Evolutionary conservation across 352 stramenopile species (phyloP), one percentile per base, ranked within the genome.

Genomic region (Phytophthora ramorum): DNA sequence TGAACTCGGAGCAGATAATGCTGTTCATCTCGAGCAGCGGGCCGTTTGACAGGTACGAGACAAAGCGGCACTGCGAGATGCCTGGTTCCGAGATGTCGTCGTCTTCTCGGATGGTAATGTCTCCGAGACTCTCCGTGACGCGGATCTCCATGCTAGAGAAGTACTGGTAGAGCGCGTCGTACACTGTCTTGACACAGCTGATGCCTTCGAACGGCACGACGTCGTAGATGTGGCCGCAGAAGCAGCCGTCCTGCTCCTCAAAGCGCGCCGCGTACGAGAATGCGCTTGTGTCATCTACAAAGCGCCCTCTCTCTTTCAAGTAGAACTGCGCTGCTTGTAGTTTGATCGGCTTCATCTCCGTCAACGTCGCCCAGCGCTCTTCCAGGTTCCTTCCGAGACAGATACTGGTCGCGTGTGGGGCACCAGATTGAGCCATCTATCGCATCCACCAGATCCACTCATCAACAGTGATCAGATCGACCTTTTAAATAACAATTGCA

Each of bases 41-140:
- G 0, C 67, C 71, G 7, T 60, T 64, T 0, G 61, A 47, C 5
- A 73, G 61, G 4, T 60, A 71, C 34, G 75, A 72, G 0, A 83
- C 58, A 6, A 87, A 73, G 1, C 76, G 78, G 19, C 73, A 74
- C 32, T 87, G 78, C 2, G 73, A 61, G 7, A 81, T 69, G 14
- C 64, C 71, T 19, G 58, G 44, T n/a, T 79, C 65, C 9, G 65
- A 76, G 40, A 62, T 83, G n/a, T 75, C 66, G 44, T 82, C 75
- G 35, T 87, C 76, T 55, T 87, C 78, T 40, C 78, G 76, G 26
- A 85, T 73, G 4, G 76, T 89, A 28, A 89, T 55, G 30, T 77
- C 59, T 22, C 78, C 78, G 0, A 86, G 40, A 13, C 47, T 60
- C n/a, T 89, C 80, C 0, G 80, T 80, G 12, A 86, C 68, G 7